Base-by-base conservation (phyloP, 176 grass and related monocot genomes). In the Dactylis glomerata region DNA sequence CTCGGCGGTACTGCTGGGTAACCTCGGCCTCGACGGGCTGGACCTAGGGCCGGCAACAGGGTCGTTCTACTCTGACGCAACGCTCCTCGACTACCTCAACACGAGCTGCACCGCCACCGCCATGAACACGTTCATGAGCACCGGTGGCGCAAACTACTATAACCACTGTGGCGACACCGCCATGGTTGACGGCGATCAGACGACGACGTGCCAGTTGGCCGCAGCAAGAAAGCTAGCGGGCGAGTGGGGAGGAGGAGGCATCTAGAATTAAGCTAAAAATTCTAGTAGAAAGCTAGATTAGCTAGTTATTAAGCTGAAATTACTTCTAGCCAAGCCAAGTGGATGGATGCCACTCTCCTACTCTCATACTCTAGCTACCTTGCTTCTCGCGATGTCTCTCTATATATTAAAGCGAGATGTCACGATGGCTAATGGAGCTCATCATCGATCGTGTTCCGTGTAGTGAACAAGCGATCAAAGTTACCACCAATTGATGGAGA, bases 161-260 rank as follows among this genome's bases (percentile, higher is more conserved):
- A 37, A 1, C 65, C 42, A 20, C 65, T 73, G 82, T 27, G n/a
- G 38, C 40, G 73, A 16, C 10, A 36, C 0, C 69, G 77, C 47
- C 67, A 61, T 65, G 75, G 26, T 49, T 3, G 78, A 41, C 6
- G 22, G 24, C 17, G 67, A n/a, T 38, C 59, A 32, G 41, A 89
- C 87, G 89, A 22, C 55, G 44, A 85, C 91, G 44, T 90, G 82
- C 84, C 85, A 96, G 28, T 28, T 17, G 16, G 61, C 14, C 27
- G 45, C 83, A 78, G 85, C 75, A 44, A 92, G 76, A 40, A 97
- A 92, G 85, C 75, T 92, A 55, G 42, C 42, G 10, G 77, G 88
- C 12, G 87, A 94, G 72, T 94, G 94, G 92, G 87, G 82, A 81
- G 92, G 87, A 78, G 92, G 84, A 73, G 91, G 94, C 82, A 88